phyloP scores from a whole-genome alignment of 768 basidiomycete genomes.

The Piloderma croceum region DNA sequence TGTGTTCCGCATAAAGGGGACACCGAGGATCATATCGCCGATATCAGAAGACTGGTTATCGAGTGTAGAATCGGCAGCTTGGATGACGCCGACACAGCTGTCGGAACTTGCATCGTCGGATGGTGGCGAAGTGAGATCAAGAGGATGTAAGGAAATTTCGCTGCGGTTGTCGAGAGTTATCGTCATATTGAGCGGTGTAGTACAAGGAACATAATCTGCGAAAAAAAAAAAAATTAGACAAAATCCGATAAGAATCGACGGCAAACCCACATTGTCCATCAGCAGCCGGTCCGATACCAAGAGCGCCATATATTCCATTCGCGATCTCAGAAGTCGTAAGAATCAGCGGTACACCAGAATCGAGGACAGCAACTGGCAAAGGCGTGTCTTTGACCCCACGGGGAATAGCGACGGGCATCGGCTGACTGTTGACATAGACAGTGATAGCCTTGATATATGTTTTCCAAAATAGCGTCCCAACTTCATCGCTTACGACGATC shows the following conservation, averaged over 20 bases:
- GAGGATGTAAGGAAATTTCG: conserved; percentile 63
- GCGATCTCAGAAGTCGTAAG: conserved; percentile 55
- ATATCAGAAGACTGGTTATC: conserved; percentile 27
- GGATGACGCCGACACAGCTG: conserved; percentile 63
- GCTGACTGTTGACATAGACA: conserved; percentile 48
- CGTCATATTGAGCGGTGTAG: conserved; percentile 64
- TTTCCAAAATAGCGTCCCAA: conserved; percentile 60
- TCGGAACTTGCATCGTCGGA: conserved; percentile 35
- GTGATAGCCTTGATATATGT: conserved; percentile 50
- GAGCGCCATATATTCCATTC: conserved; percentile 73
- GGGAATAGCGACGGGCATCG: conserved; percentile 36
- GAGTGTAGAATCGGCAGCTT: conserved; percentile 44
- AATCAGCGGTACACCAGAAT: conserved; percentile 66
- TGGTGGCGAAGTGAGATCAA: conserved; percentile 59
- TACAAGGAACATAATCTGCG: conserved; percentile 71
- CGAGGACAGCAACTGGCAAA: conserved; percentile 63
- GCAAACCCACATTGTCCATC: conserved; percentile 59
- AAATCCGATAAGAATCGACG: conserved; percentile 1
- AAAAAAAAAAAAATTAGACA: conserved; percentile 5
- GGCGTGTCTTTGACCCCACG: conserved; percentile 31
- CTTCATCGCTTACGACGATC: conserved; percentile 33
- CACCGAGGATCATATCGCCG: conserved; percentile 73
- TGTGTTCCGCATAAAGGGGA: conserved; percentile 69
- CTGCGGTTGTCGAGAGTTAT: conserved; percentile 56
- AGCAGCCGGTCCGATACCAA: conserved; percentile 51